Evolutionary conservation across 1,284 basidiomycete genomes (phyloP), one percentile per base, ranked within the genome.

Genomic region (Ustilago esculenta): DNA sequence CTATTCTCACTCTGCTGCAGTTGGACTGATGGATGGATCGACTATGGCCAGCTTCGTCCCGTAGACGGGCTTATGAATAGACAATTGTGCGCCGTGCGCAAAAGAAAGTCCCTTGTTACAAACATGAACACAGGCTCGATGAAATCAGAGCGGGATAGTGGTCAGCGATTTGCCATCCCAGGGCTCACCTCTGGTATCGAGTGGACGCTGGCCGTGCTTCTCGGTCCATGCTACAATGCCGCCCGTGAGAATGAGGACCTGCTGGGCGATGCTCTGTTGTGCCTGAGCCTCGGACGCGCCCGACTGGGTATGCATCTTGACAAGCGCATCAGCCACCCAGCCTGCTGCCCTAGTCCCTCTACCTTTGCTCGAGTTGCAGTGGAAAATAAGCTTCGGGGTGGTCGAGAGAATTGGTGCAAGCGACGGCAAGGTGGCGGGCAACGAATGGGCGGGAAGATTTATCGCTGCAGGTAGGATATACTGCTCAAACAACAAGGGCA

Each of bases 361-460:
- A 5, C 72, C 73, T 17, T 66, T 76, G 55, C 71, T 77, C 27
- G 70, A 77, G 41, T 79, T 76, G 64, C 81, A 82, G 59, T 82
- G 79, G 52, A 82, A 82, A 21, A 81, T 48, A 15, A 82, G 54
- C 23, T 72, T 54, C 7, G 81, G 79, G n/a, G 77, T 61, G 20
- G 40, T 51, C 1, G 72, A 68, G 12, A 83, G 65, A 20, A 81
- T 42, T 9, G 74, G 72, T 4, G 76, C 35, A 2, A 83, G 66
- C 7, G 63, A 59, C 0, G 76, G 70, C 9, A 82, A 53, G 0
- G 79, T 73, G 6, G 73, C 77, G 27, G 81, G 79, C 39, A 83
- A 71, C 3, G 82, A 77, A 24, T 83, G 82, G 0, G 82, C 79
- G 3, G 82, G 82, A 0, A 83, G 69, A 49, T 83, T 83, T 58